phyloP scores from a whole-genome alignment of 345 rosid species.

The Toxicodendron radicans region DNA sequence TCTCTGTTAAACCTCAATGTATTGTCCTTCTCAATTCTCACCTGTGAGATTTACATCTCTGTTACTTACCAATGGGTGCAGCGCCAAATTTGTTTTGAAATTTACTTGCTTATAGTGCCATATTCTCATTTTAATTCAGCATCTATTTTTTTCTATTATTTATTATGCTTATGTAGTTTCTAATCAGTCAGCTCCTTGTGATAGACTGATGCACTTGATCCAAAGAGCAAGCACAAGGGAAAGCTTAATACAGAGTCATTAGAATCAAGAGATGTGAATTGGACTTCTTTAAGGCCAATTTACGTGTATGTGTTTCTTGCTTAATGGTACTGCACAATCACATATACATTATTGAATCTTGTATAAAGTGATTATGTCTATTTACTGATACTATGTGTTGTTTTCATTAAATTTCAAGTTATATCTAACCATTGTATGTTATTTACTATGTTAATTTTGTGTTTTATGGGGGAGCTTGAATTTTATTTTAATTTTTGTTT shows the following conservation, averaged over 20 bases:
- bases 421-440: neutral
- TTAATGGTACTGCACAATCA: neutral
- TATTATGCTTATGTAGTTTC: neutral
- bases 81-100: neutral
- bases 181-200: constrained; percentile 11
- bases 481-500: constrained; percentile 18
- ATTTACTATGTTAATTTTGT: neutral
- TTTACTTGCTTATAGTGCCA: too few relatives aligned
- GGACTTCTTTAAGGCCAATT: constrained; percentile 92
- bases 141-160: neutral
- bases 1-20: neutral
- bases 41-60: neutral
- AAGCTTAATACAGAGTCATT: constrained; percentile 83
- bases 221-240: constrained; percentile 98
- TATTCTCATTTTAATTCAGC: neutral
- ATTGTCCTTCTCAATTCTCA: neutral
- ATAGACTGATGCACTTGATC: constrained; percentile 88
- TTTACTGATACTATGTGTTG: neutral
- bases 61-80: neutral
- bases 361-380: neutral
- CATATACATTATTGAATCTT: neutral
- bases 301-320: constrained; percentile 64
- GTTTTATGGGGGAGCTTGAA: neutral
- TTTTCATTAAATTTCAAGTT: constrained; percentile 2
- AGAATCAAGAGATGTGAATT: constrained; percentile 70